These are phyloP conservation scores for Erucastrum elatum DNA, from an alignment of 345 rosid genomes.

Conservation along the genomic window DNA sequence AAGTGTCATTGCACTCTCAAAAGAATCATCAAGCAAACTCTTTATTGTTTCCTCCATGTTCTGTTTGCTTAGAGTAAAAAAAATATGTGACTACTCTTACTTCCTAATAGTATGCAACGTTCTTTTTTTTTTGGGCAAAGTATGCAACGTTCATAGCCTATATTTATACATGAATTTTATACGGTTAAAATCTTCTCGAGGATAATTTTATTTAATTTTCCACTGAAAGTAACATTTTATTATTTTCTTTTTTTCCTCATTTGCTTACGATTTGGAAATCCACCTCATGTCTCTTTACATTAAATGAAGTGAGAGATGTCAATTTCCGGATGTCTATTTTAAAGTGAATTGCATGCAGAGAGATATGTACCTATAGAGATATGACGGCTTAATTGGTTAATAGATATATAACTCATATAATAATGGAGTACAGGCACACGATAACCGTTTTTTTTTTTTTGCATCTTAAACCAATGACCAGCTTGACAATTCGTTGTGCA, in stretches of 20 bases:
- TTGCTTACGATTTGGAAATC: conserved; percentile 34
- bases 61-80: not conserved
- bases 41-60: conserved; percentile 32
- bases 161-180: conserved; percentile 20
- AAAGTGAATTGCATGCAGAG: not conserved
- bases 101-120: conserved; percentile 26
- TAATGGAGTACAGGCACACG: not conserved
- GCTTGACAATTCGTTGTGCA: not conserved
- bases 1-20: conserved; percentile 41
- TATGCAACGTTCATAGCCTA: conserved; percentile 28
- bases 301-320: conserved; percentile 26
- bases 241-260: not conserved
- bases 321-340: not conserved
- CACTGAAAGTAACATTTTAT: not conserved
- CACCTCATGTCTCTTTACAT: conserved; percentile 27
- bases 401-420: not conserved
- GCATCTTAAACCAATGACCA: not conserved
- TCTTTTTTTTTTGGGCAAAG: too few species aligned
- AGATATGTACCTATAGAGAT: too few species aligned
- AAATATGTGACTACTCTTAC: not conserved
- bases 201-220: not conserved
- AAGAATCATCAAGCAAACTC: conserved; percentile 36
- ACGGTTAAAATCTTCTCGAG: not conserved
- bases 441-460: not conserved
- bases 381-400: too few species aligned